Base-by-base conservation (phyloP, 805 yeast genomes). In the Yarrowia bubula region DNA sequence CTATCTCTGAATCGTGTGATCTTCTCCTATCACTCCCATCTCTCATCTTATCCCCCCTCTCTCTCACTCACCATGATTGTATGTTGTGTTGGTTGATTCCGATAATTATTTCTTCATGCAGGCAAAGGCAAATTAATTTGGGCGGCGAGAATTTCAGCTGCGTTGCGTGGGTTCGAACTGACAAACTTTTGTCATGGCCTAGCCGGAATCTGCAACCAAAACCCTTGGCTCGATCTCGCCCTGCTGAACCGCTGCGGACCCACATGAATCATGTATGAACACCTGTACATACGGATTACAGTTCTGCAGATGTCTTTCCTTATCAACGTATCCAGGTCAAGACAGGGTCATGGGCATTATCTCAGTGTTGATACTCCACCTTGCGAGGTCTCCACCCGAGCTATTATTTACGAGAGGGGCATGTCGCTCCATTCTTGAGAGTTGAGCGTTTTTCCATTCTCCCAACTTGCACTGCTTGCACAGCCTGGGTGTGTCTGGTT, bases 101-200 rank as follows among this genome's bases (percentile, higher is more conserved):
- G 58, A 51, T 51, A 51, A 37, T 51, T 51, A 51, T 51, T 51
- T 51, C 58, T 51, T 51, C 58, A 22, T 51, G 58, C 58, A 51
- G 58, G 47, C 28, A 38, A 22, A 51, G 58, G 43, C 43, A 51
- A 46, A 44, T 22, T 5, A 9, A 44, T 42, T 44, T 33, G 32
- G 51, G 51, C 28, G 18, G 18, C 8, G 35, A 22, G 5, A 22
- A 4, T 35, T 35, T 35, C 38, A 35, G 7, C 38, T 10, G 9
- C 28, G 11, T 8, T 4, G 1, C 5, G 17, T 9, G 58, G 58
- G 8, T 6, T 51, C 22, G 58, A 51, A 51, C 58, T 15, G 28
- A 10, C 37, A 18, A 28, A 6, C 22, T 14, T 14, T 11, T 38
- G 28, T 22, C 44, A 28, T 42, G 38, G 10, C 38, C 38, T 6